Conservation (phyloP, 2,329 filamentous ascomycete species). For the Fusarium sp. region DNA sequence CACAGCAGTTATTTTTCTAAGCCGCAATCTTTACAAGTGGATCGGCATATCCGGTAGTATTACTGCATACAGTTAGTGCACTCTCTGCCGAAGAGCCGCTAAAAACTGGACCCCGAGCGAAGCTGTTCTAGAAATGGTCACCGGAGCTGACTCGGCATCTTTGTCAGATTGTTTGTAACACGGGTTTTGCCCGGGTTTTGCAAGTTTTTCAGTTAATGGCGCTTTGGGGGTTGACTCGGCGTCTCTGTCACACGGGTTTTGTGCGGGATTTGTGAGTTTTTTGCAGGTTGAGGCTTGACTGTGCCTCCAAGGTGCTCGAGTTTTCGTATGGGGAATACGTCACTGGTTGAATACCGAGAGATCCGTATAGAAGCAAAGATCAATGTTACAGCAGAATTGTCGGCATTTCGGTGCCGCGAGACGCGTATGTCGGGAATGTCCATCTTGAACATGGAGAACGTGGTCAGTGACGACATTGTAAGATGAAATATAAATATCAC, state of each 20-base stretch:
- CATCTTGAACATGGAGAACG: not conserved
- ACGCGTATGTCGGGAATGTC: not conserved
- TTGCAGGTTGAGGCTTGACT: not conserved
- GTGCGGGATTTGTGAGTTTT: not conserved
- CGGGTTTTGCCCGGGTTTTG: not conserved
- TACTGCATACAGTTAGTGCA: not conserved
- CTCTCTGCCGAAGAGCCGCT: not conserved
- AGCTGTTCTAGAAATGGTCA: not conserved
- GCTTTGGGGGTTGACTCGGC: not conserved
- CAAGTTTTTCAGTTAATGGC: not conserved
- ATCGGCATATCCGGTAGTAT: not conserved
- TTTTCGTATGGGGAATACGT: not conserved
- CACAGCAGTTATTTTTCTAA: not conserved
- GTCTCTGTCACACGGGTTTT: not conserved
- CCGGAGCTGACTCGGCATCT: constrained; percentile 6
- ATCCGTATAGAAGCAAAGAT: not conserved
- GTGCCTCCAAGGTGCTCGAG: not conserved
- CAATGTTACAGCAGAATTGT: not conserved
- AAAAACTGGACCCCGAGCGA: not conserved
- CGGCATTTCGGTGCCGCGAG: not conserved
- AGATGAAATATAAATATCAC: not conserved
- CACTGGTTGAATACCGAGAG: not conserved
- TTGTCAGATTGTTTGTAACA: not conserved
- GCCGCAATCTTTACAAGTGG: not conserved
- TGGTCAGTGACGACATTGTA: not conserved